Percentiles rank a stretch among this genome's conserved stretches.
Conservation (phyloP, 73 alveolate genomes). For the Breviolum minutum region DNA sequence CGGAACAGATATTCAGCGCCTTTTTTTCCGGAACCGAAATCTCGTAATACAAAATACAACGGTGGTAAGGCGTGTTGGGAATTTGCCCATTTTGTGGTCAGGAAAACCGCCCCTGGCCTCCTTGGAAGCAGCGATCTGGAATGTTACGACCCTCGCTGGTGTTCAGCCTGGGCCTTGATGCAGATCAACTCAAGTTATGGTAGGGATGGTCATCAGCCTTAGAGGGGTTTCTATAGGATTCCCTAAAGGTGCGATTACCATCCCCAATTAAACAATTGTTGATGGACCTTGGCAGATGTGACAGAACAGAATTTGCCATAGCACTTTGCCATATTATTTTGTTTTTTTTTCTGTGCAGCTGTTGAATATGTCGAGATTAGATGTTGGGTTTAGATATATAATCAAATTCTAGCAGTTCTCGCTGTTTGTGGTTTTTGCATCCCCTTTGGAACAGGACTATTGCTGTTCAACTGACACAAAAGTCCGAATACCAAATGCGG, state of each 20-base stretch:
- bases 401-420: no score
- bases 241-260: no score
- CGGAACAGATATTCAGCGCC: no score
- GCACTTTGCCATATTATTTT: background rate
- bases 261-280: no score
- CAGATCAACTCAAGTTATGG: background rate
- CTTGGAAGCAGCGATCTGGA: slow-evolving; percentile 57
- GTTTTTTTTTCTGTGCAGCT: background rate
- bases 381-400: no score
- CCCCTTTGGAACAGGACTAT: slow-evolving; percentile 42
- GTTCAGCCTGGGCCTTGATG: slow-evolving; percentile 28
- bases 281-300: no score
- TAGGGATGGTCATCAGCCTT: no score
- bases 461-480: slow-evolving; percentile 64
- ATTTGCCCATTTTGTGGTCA: background rate
- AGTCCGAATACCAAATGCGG: slow-evolving; percentile 74
- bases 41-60: no score
- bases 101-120: slow-evolving; percentile 56
- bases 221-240: no score
- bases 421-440: no score
- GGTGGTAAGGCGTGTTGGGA: no score
- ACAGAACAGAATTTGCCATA: background rate
- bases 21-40: no score
- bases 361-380: background rate
- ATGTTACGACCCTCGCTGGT: slow-evolving; percentile 74